Conservation (phyloP, 768 basidiomycete genomes). For the Boletus rubropictus region DNA sequence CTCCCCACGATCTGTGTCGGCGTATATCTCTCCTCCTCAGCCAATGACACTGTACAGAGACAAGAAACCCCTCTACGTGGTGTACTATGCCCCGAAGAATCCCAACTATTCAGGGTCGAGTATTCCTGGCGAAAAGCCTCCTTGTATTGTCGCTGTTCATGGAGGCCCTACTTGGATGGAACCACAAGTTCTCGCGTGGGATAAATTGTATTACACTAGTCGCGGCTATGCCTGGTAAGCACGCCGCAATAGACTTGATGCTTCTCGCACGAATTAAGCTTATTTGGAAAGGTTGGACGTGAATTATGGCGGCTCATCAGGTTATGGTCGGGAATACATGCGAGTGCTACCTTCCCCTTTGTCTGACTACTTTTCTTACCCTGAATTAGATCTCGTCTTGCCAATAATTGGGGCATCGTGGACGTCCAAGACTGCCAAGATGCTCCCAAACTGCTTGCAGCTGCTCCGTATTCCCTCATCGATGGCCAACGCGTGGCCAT, state of each 20-base stretch:
- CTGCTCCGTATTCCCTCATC: conserved; percentile 44
- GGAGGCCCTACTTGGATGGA: conserved; percentile 63
- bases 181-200: conserved; percentile 45
- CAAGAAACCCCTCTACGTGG: conserved; percentile 46
- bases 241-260: no score
- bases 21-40: conserved; percentile 43
- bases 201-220: conserved; percentile 60
- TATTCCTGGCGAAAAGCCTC: conserved; percentile 52
- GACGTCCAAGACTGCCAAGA: conserved; percentile 61
- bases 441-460: conserved; percentile 48
- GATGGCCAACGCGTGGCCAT: conserved; percentile 62
- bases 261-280: background rate
- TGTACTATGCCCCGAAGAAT: conserved; percentile 66
- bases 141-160: conserved; percentile 59
- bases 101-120: conserved; percentile 49
- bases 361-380: background rate
- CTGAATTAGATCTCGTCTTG: conserved; percentile 43
- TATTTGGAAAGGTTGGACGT: conserved; percentile 52
- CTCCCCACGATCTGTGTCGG: conserved; percentile 13
- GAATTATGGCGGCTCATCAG: conserved; percentile 71
- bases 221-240: conserved; percentile 69
- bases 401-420: conserved; percentile 65
- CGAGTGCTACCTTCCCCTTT: conserved; percentile 11
- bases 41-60: conserved; percentile 40
- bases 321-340: conserved; percentile 67